A percentile compares a stretch with the other conserved stretches of the same genome.
Evolutionary conservation across 2,329 filamentous ascomycete genomes (phyloP).

Genomic region (Colletotrichum limetticola): DNA sequence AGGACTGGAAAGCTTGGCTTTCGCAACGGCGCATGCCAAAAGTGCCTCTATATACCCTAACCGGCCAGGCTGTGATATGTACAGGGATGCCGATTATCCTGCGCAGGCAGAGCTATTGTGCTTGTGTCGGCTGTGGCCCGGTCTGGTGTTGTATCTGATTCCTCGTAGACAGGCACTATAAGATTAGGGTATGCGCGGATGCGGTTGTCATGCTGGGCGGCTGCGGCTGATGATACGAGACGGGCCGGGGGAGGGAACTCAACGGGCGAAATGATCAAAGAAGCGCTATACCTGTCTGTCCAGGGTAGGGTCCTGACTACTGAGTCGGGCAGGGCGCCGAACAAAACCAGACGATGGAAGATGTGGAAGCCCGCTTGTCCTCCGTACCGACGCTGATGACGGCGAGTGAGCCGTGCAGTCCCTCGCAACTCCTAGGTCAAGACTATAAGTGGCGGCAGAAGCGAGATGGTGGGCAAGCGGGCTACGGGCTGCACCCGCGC

Average conservation of each 20-base stretch:
- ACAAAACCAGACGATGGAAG: background rate
- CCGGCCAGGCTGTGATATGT: constrained; percentile 1
- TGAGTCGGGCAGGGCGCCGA: constrained; percentile 8
- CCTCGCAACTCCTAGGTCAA: background rate
- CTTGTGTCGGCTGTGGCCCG: background rate
- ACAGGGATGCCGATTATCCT: background rate
- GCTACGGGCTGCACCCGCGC: constrained; percentile 15
- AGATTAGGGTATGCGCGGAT: constrained; percentile 22
- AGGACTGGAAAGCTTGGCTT: constrained; percentile 43
- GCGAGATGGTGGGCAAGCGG: constrained; percentile 22
- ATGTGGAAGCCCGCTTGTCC: background rate
- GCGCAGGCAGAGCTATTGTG: background rate
- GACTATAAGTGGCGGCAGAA: background rate
- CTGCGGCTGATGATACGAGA: constrained; percentile 30
- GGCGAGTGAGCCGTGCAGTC: background rate
- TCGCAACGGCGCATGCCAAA: constrained; percentile 19
- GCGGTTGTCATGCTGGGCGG: constrained; percentile 10
- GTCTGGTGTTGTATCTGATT: background rate
- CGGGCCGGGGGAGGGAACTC: background rate
- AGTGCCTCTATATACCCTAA: constrained; percentile 6
- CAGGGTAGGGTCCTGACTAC: background rate
- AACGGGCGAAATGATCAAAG: background rate
- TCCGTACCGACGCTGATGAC: background rate
- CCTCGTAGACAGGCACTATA: background rate
- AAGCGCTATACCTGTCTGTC: background rate